These are phyloP conservation scores for Xylaria acuta DNA, from an alignment of 495 filamentous ascomycete species.

Conservation along the genomic window DNA sequence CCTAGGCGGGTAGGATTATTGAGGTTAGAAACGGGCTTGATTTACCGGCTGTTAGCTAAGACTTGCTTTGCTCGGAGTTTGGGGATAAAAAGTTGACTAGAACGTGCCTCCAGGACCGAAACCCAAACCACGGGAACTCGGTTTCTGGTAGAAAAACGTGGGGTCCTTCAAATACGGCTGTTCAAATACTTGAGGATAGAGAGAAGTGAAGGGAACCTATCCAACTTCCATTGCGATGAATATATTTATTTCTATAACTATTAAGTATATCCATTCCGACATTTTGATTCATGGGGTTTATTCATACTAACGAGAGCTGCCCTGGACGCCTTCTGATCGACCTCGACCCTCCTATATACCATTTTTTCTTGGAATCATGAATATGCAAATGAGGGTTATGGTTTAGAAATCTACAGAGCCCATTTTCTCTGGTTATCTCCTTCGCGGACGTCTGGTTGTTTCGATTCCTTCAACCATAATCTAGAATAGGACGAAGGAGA, in stretches of 20 bases:
- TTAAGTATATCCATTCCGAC: neutral
- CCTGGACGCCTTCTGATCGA: neutral
- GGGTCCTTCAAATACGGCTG: neutral
- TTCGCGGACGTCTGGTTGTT: neutral
- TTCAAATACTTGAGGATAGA: neutral
- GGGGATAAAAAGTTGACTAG: neutral
- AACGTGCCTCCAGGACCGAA: neutral
- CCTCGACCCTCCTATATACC: neutral
- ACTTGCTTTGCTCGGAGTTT: conserved; percentile 11
- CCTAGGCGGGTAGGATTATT: neutral
- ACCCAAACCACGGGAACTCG: neutral
- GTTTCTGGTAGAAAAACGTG: neutral
- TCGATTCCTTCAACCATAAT: neutral
- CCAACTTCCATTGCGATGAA: neutral
- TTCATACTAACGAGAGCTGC: neutral
- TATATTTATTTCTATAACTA: neutral
- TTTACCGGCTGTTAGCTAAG: neutral
- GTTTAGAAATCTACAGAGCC: neutral
- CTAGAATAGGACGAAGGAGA: neutral
- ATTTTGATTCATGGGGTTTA: neutral
- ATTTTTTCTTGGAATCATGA: neutral
- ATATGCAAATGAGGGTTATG: neutral
- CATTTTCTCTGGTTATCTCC: neutral
- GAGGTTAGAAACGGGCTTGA: neutral
- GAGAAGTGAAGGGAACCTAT: neutral